Evolutionary conservation across 106 monocot genomes (phyloP), one percentile per base, ranked within the genome.

Genomic region (Narthecium ossifragum): DNA sequence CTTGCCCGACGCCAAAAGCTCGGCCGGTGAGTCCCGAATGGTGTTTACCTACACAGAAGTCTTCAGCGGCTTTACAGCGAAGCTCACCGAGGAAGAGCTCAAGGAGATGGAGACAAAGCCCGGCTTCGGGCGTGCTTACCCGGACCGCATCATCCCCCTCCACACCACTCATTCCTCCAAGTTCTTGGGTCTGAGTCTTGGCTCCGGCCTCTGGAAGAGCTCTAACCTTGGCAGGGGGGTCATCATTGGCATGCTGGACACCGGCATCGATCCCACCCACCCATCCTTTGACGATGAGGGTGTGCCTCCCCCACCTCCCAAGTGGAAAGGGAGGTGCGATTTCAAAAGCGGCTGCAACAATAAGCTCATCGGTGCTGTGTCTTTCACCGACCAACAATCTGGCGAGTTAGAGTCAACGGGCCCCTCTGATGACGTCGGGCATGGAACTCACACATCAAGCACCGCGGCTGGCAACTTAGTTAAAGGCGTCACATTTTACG

Each of bases 181-280:
- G 4, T 78, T 78, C 68, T 57, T 78, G 2, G 79, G 79, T 0
- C 34, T 79, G 10, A 17, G 27, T 4, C 11, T 0, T 8, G 32
- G 13, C 4, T 20, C 5, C 26, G 60, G 59, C 2, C 31, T 61
- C 1, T 74, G 74, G 74, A 55, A 41, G 2, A 28, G 2, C 0
- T 55, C 61, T 4, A 39, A 4, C 26, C 39, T 41, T 13, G 71
- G 71, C 4, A 15, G 40, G 20, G 79, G 79, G 4, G 60, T 73
- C 12, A 70, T 80, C 53, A 63, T 80, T 57, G 79, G 70, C 2
- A 29, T 74, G 20, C 2, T 80, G 10, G 79, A 80, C 65, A 65
- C 69, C 22, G 79, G 79, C 11, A 8, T 74, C 30, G 13, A 14
- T 0, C 69, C 73, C 6, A 26, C 4, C 25, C 79, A 80, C 26